Percentiles rank a stretch among this genome's conserved stretches.
These are phyloP conservation scores for Coemansia sp. DNA, from an alignment of 192 early-diverging fungal species.

Conservation along the genomic window DNA sequence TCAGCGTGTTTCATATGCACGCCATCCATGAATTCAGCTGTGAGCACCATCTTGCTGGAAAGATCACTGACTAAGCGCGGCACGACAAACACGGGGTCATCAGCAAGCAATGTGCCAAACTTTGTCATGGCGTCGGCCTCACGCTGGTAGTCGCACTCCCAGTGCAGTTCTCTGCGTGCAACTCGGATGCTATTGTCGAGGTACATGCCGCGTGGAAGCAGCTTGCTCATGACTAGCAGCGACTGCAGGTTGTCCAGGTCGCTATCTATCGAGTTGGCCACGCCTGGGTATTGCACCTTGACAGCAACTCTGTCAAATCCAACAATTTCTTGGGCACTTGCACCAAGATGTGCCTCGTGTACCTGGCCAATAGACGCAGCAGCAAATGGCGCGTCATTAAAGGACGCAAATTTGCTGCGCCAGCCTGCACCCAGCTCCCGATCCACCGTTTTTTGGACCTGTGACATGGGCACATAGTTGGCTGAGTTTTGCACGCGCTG, in stretches of 20 bases:
- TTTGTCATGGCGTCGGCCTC: conserved; percentile 76
- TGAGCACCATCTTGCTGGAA: conserved; percentile 71
- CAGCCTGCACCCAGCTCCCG: conserved; percentile 72
- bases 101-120: conserved; percentile 64
- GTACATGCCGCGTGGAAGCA: conserved; percentile 92
- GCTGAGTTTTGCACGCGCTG: conserved; percentile 89
- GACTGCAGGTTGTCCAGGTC: conserved; percentile 83
- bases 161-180: conserved; percentile 81
- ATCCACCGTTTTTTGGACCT: conserved; percentile 73
- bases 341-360: conserved; percentile 59
- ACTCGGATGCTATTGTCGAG: conserved; percentile 94
- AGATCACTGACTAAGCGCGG: conserved; percentile 71
- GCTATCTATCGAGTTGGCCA: conserved; percentile 81
- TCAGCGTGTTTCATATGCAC: conserved; percentile 63
- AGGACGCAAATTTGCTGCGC: conserved; percentile 63
- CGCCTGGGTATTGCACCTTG: conserved; percentile 97
- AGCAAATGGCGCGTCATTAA: conserved; percentile 84
- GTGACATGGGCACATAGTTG: conserved; percentile 91
- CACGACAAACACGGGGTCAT: conserved; percentile 65
- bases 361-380: conserved; percentile 91
- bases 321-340: conserved; percentile 1
- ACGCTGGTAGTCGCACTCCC: conserved; percentile 91
- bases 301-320: conserved; percentile 66
- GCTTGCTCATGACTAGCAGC: conserved; percentile 73
- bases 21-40: conserved; percentile 76